These are phyloP conservation scores for Carpinus fangiana DNA, from an alignment of 306 rosid genomes.

Conservation along the genomic window DNA sequence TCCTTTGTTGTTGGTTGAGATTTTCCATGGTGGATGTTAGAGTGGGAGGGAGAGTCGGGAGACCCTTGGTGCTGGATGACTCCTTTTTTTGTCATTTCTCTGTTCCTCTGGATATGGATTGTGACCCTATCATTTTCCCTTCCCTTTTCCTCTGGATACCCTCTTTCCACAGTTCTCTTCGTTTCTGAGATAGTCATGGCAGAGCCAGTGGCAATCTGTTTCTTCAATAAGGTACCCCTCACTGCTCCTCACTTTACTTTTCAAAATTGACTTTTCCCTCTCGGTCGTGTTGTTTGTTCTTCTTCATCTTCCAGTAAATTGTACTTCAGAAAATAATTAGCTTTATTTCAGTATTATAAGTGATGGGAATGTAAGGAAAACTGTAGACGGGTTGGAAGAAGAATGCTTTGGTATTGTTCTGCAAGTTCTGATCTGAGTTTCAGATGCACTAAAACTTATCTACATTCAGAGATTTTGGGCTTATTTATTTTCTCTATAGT, in stretches of 20 bases:
- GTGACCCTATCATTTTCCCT: too few species aligned
- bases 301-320: background rate
- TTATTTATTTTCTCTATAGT: background rate
- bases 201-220: constrained; percentile 57
- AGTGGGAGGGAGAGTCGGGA: background rate
- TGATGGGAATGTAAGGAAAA: constrained; percentile 19
- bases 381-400: constrained; percentile 21
- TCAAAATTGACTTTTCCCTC: constrained; percentile 10
- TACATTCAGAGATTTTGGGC: constrained; percentile 13
- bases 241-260: background rate
- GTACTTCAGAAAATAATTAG: background rate
- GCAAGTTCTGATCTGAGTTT: constrained; percentile 40
- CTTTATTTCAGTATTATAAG: constrained; percentile 12
- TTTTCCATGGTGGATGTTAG: constrained; percentile 24
- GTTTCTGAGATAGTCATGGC: constrained; percentile 51
- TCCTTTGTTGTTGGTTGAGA: constrained; percentile 12
- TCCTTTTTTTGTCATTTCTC: constrained; percentile 29
- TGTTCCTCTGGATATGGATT: too few species aligned
- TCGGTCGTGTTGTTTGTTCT: background rate
- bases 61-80: background rate
- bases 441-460: background rate
- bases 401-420: constrained; percentile 24
- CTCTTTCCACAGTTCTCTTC: constrained; percentile 18
- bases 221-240: constrained; percentile 67
- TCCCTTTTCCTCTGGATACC: background rate